A percentile compares a stretch with the other conserved stretches of the same genome.
These are phyloP conservation scores for Claviceps pazoutovae DNA, from an alignment of 2,329 filamentous ascomycete species.

Conservation along the genomic window DNA sequence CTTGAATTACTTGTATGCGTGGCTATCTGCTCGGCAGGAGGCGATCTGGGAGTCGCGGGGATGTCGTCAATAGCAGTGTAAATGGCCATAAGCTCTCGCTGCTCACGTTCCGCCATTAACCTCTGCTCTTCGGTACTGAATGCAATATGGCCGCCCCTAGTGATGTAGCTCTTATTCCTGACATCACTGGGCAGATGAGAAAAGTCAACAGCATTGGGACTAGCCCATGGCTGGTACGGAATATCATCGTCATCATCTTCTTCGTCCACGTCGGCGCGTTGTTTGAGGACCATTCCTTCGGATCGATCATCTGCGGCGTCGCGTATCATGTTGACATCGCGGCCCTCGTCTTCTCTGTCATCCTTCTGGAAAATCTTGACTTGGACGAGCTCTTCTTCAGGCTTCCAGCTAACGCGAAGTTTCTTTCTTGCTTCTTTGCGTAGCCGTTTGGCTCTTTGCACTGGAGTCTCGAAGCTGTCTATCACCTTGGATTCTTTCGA, in stretches of 20 bases:
- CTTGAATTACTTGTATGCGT: slow-evolving; percentile 13
- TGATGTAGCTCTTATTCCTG: slow-evolving; percentile 35
- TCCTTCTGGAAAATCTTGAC: slow-evolving; percentile 60
- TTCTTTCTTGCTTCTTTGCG: slow-evolving; percentile 60
- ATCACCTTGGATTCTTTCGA: slow-evolving; percentile 35
- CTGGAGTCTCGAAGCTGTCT: slow-evolving; percentile 48
- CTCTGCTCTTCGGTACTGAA: slow-evolving; percentile 43
- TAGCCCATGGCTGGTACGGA: slow-evolving; percentile 38
- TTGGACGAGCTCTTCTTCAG: slow-evolving; percentile 50
- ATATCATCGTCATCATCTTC: slow-evolving; percentile 47
- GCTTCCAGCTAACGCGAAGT: slow-evolving; percentile 57
- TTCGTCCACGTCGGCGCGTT: slow-evolving; percentile 31
- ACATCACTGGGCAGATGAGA: slow-evolving; percentile 30
- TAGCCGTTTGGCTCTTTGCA: slow-evolving; percentile 52
- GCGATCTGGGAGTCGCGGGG: slow-evolving; percentile 42
- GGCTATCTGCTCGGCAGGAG: slow-evolving; percentile 21
- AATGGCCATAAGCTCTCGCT: slow-evolving; percentile 45
- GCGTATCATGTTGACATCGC: slow-evolving; percentile 52
- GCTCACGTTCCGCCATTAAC: slow-evolving; percentile 41
- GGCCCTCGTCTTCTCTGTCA: slow-evolving; percentile 53
- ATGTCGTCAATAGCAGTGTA: slow-evolving; percentile 42
- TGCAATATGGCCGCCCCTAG: slow-evolving; percentile 35
- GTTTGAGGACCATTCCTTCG: slow-evolving; percentile 56
- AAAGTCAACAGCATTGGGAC: slow-evolving; percentile 34
- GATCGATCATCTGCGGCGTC: slow-evolving; percentile 61